phyloP scores from a whole-genome alignment of 441 rosid species.

The Pelargonium cotyledonis region DNA sequence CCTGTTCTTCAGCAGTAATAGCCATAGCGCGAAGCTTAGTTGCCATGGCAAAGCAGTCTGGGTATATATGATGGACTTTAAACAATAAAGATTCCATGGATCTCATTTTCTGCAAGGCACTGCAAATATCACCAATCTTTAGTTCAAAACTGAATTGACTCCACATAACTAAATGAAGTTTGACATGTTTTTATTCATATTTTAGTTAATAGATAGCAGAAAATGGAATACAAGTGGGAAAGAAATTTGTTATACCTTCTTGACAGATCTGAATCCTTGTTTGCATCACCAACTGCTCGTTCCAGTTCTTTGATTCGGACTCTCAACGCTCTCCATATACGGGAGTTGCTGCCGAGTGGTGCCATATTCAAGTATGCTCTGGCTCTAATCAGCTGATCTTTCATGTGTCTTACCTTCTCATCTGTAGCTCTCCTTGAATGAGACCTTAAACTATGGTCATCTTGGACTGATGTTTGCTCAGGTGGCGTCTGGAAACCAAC shows the following conservation, averaged over 20 bases:
- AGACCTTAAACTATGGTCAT: constrained; percentile 29
- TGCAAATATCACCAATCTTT: constrained; percentile 32
- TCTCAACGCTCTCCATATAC: constrained; percentile 67
- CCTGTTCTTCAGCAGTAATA: constrained; percentile 64
- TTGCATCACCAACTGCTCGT: constrained; percentile 49
- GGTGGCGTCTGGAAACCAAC: constrained; percentile 38
- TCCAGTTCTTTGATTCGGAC: constrained; percentile 64
- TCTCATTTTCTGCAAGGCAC: constrained; percentile 60
- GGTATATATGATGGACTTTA: constrained; percentile 53
- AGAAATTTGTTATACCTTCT: constrained; percentile 44
- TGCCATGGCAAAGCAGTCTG: constrained; percentile 62
- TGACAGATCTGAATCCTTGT: constrained; percentile 63
- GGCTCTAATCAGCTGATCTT: constrained; percentile 78
- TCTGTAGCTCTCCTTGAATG: constrained; percentile 36
- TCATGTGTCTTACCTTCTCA: constrained; percentile 59
- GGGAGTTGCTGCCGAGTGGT: constrained; percentile 68
- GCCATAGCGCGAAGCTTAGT: constrained; percentile 72
- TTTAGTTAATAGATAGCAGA: background rate
- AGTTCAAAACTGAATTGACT: constrained; percentile 23
- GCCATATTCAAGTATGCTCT: constrained; percentile 60
- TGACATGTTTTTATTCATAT: background rate
- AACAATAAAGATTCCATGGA: constrained; percentile 48
- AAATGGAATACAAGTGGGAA: background rate
- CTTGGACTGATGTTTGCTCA: constrained; percentile 22
- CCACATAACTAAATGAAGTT: constrained; percentile 15